Base-by-base conservation (phyloP, 1,284 basidiomycete genomes). In the Cryptococcus sp. region DNA sequence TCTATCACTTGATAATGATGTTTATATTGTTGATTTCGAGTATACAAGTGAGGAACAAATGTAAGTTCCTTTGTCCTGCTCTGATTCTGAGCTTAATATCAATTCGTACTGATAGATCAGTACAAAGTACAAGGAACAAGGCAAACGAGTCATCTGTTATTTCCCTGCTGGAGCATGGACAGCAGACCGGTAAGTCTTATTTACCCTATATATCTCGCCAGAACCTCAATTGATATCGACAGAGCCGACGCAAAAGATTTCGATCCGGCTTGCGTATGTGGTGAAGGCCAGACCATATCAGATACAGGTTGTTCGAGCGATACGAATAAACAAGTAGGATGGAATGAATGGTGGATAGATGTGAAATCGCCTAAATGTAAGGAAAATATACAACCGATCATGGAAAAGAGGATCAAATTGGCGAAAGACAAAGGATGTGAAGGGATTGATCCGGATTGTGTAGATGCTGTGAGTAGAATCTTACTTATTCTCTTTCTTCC, bases 111-210 rank as follows among this genome's bases (percentile, higher is more conserved):
- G 43, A 55, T 32, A 33, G 13, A 10, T 5, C 42, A 62, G 57
- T 36, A 52, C 56, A 35, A 58, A 60, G 13, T 61, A 59, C 50
- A 56, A 64, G 43, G 42, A 44, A 4, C 48, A 48, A 4, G 75
- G 71, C 37, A 76, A 74, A 57, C 70, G 59, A 34, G 73, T 76
- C 36, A 58, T 71, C 7, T 77, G 74, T 57, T 77, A 77, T 62
- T 74, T 76, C 57, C 63, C 59, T 2, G 73, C 72, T 34, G 74
- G 74, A 14, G 65, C 62, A 0, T 73, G 59, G 55, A 73, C 75
- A 57, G 51, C 62, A 4, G 61, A 49, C 45, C 46, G 67, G 60
- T 57, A 41, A 52, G 56, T 42, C 36, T 30, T 33, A 14, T 23
- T 30, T 31, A 8, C n/a, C 8, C 49, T 32, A 32, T 52, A 32